Conservation (phyloP, 2,329 filamentous ascomycete species). For the Lasiodiplodia hormozganensis region DNA sequence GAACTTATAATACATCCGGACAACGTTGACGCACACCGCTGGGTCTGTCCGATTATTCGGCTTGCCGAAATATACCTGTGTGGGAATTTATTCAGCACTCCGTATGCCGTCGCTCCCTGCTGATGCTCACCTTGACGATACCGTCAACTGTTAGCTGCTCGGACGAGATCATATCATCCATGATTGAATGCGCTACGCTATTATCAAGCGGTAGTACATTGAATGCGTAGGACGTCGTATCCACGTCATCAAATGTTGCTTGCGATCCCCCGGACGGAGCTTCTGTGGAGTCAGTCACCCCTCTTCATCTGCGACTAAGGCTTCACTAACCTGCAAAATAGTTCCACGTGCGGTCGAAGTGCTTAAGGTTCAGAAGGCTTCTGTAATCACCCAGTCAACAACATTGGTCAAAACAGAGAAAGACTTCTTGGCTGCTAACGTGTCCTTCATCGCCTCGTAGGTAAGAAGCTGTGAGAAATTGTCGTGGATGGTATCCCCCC, state of each 20-base stretch:
- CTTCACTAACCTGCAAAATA: slow-evolving; percentile 36
- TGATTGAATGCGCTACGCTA: slow-evolving; percentile 11
- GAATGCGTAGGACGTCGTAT: slow-evolving; percentile 44
- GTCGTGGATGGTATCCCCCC: slow-evolving; percentile 36
- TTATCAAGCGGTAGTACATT: slow-evolving; percentile 34
- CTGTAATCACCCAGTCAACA: slow-evolving; percentile 10
- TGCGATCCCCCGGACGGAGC: slow-evolving; percentile 29
- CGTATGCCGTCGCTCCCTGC: background rate
- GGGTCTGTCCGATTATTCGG: slow-evolving; percentile 38
- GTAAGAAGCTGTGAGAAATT: slow-evolving; percentile 42
- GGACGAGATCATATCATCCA: slow-evolving; percentile 12
- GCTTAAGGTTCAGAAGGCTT: slow-evolving; percentile 27
- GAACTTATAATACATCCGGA: slow-evolving; percentile 43
- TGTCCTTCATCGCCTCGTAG: slow-evolving; percentile 35
- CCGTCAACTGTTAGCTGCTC: slow-evolving; percentile 14
- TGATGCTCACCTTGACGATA: background rate
- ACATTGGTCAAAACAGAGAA: background rate
- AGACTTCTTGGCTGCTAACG: slow-evolving; percentile 21
- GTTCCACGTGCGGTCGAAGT: slow-evolving; percentile 36
- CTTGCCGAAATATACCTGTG: slow-evolving; percentile 44
- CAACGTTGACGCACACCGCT: slow-evolving; percentile 43
- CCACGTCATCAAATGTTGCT: slow-evolving; percentile 44
- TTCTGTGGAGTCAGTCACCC: slow-evolving; percentile 13
- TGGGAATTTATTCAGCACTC: background rate
- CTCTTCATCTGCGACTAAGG: slow-evolving; percentile 10